phyloP scores from a whole-genome alignment of 805 yeast genomes.

The Cyberlindnera mycetangii region DNA sequence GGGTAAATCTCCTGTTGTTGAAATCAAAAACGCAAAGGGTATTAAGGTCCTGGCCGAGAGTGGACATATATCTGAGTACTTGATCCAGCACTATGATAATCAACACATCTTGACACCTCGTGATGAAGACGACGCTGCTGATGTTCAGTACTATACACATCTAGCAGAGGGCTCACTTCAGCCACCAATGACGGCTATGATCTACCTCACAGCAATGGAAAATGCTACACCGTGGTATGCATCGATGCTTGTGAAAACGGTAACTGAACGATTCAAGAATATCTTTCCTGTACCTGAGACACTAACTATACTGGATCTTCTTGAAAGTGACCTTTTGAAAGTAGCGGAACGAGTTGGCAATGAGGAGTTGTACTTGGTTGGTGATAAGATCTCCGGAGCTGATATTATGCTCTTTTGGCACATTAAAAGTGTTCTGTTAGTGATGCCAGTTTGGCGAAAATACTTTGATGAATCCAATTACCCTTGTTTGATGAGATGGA shows the following conservation, averaged over 20 bases:
- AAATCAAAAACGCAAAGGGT: slow-evolving; percentile 34
- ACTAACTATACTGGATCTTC: slow-evolving; percentile 36
- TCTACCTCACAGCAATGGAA: slow-evolving; percentile 21
- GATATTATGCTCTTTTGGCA: slow-evolving; percentile 49
- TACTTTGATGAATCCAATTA: not conserved
- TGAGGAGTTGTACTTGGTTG: slow-evolving; percentile 41
- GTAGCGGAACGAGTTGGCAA: not conserved
- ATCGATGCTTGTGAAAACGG: slow-evolving; percentile 24
- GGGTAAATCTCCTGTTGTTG: slow-evolving; percentile 62
- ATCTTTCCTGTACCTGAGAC: slow-evolving; percentile 39
- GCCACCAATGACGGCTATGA: slow-evolving; percentile 39
- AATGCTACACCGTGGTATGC: slow-evolving; percentile 44
- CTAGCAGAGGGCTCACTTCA: slow-evolving; percentile 61
- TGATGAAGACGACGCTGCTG: slow-evolving; percentile 35
- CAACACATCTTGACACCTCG: slow-evolving; percentile 34
- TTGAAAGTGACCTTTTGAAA: slow-evolving; percentile 32
- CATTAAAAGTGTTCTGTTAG: slow-evolving; percentile 27
- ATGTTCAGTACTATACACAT: slow-evolving; percentile 49
- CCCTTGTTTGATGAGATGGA: not conserved
- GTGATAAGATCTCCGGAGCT: slow-evolving; percentile 48
- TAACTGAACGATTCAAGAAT: slow-evolving; percentile 10
- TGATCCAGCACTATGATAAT: slow-evolving; percentile 47
- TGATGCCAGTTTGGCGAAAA: slow-evolving; percentile 9
- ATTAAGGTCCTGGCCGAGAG: slow-evolving; percentile 48
- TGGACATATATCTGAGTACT: slow-evolving; percentile 52